phyloP scores from a whole-genome alignment of 2,329 filamentous ascomycete genomes.

The Rhexocercosporidium sp. region DNA sequence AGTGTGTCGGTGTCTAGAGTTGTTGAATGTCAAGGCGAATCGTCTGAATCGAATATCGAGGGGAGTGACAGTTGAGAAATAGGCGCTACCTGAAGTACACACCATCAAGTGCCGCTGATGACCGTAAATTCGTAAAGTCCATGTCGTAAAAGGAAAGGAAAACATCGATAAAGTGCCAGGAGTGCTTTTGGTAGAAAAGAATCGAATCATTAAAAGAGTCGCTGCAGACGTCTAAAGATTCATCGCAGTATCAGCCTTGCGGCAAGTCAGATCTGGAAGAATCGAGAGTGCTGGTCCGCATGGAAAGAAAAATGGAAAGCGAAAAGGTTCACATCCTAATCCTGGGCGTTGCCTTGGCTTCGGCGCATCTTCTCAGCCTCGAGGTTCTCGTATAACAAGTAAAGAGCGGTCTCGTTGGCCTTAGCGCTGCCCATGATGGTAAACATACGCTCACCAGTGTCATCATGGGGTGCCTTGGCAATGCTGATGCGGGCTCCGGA shows the following conservation, averaged over 20 bases:
- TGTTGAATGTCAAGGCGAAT: constrained; percentile 43
- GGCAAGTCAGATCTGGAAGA: constrained; percentile 65
- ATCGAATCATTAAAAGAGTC: constrained; percentile 40
- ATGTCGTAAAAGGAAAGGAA: constrained; percentile 40
- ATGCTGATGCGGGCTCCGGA: constrained; percentile 98
- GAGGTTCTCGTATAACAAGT: constrained; percentile 97
- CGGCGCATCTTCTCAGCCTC: constrained; percentile 99
- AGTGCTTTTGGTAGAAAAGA: constrained; percentile 44
- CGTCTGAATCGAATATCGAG: constrained; percentile 42
- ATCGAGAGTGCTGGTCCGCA: constrained; percentile 53
- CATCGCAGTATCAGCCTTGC: constrained; percentile 62
- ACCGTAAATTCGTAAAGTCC: constrained; percentile 47
- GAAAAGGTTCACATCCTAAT: constrained; percentile 35
- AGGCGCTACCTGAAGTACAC: constrained; percentile 33
- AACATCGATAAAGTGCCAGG: constrained; percentile 40
- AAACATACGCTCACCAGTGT: constrained; percentile 99
- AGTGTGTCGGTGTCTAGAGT: constrained; percentile 44
- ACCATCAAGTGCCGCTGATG: constrained; percentile 39
- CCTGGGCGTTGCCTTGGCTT: constrained; percentile 67
- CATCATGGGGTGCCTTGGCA: constrained; percentile 93
- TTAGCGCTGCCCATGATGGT: constrained; percentile 96
- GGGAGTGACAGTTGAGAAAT: constrained; percentile 36
- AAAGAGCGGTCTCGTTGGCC: constrained; percentile 94
- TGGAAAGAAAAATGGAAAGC: constrained; percentile 56
- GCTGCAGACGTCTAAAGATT: constrained; percentile 45